Evolutionary conservation across 2,329 filamentous ascomycete genomes (phyloP).

Genomic region (Exserohilum rostratum): DNA sequence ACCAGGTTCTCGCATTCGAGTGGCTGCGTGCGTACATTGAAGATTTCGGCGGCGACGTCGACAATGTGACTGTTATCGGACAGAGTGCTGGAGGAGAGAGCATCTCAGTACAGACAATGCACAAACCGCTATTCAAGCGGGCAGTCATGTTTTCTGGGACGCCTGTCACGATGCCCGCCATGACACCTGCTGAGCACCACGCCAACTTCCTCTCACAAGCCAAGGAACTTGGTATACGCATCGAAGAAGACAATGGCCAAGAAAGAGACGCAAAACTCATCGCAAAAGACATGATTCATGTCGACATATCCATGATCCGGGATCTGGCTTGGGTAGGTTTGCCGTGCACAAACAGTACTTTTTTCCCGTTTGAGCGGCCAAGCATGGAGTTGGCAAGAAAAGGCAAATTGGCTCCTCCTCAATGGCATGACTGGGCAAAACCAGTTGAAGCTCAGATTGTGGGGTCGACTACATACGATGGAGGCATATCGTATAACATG

Average conservation of each 20-base stretch:
- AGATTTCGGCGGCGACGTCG: slow-evolving; percentile 44
- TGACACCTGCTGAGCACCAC: slow-evolving; percentile 19
- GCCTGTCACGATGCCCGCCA: slow-evolving; percentile 21
- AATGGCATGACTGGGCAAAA: slow-evolving; percentile 3
- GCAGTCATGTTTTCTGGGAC: slow-evolving; percentile 22
- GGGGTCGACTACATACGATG: slow-evolving; percentile 22
- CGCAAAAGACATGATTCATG: slow-evolving; percentile 10
- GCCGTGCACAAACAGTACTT: slow-evolving; percentile 14
- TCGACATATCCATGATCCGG: slow-evolving; percentile 13
- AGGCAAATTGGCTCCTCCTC: not conserved
- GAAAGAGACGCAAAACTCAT: not conserved
- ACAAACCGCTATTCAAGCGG: slow-evolving; percentile 20
- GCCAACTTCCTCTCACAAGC: slow-evolving; percentile 16
- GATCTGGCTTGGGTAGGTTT: slow-evolving; percentile 22
- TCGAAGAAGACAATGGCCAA: not conserved
- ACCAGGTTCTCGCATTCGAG: slow-evolving; percentile 44
- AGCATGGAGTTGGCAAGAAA: slow-evolving; percentile 12
- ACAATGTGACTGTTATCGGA: slow-evolving; percentile 6
- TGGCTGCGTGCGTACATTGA: slow-evolving; percentile 46
- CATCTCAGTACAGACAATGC: slow-evolving; percentile 15
- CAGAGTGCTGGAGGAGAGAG: slow-evolving; percentile 44
- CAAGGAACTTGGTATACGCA: slow-evolving; percentile 5
- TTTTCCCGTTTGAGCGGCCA: slow-evolving; percentile 15
- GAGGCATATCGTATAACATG: slow-evolving; percentile 27
- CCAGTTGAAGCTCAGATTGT: slow-evolving; percentile 20